phyloP scores from a whole-genome alignment of 306 rosid species.

The Cucumis hystrix region DNA sequence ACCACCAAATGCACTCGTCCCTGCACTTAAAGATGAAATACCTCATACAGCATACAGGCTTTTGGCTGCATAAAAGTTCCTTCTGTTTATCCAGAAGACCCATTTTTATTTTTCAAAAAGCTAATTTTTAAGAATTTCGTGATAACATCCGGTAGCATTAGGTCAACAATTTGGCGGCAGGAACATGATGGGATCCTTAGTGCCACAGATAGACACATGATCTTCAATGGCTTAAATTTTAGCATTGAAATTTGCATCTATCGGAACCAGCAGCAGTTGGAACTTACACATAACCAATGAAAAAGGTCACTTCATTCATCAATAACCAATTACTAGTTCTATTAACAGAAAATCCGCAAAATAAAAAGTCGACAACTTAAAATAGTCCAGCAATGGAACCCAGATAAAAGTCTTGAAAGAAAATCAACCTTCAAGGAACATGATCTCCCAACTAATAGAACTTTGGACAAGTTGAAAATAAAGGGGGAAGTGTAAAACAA shows the following conservation, averaged over 20 bases:
- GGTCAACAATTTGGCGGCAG: neutral
- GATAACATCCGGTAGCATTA: neutral
- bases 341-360: neutral
- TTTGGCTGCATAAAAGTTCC: neutral
- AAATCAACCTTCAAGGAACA: neutral
- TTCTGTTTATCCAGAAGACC: neutral
- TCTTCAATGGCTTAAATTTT: neutral
- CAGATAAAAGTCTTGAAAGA: neutral
- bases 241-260: neutral
- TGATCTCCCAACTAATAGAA: neutral
- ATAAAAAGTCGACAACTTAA: neutral
- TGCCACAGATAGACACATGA: neutral
- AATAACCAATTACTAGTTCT: neutral
- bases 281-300: neutral
- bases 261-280: neutral
- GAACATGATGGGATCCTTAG: neutral
- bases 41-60: neutral
- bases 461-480: neutral
- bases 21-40: neutral
- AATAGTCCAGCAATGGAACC: neutral
- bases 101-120: neutral
- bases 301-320: neutral
- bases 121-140: neutral
- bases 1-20: neutral
- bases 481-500: neutral